phyloP scores from a whole-genome alignment of 106 monocot genomes.

The Dendrobium nobile region DNA sequence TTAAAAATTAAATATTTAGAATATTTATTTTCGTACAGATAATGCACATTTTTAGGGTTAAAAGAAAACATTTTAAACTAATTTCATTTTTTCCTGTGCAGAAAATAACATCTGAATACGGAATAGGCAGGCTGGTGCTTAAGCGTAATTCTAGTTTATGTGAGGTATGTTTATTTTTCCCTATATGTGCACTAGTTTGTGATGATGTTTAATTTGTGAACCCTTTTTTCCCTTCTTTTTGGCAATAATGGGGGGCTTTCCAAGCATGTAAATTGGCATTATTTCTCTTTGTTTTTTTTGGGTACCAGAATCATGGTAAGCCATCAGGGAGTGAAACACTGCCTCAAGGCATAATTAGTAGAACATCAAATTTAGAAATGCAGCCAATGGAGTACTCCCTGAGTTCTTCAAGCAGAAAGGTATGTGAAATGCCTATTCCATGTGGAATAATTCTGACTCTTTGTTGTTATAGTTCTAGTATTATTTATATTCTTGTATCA shows the following conservation, averaged over 20 bases:
- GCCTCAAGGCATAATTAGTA: conserved; percentile 44
- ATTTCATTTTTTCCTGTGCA: conserved; percentile 8
- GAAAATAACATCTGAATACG: conserved; percentile 18
- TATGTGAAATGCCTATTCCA: conserved; percentile 9
- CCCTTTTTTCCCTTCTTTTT: neutral
- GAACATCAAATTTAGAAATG: conserved; percentile 44
- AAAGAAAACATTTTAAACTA: neutral
- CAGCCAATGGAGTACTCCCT: conserved; percentile 20
- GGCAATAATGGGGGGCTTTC: neutral
- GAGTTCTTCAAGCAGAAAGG: conserved; percentile 23
- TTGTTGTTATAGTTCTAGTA: neutral
- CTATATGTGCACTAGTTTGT: neutral
- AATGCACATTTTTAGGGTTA: neutral
- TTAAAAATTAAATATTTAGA: neutral
- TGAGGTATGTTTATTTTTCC: conserved; percentile 24
- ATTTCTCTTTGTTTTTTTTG: neutral
- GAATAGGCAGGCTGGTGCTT: conserved; percentile 10
- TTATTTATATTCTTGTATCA: neutral
- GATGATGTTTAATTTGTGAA: neutral
- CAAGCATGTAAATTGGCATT: neutral
- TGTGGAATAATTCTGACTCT: neutral
- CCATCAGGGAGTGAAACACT: conserved; percentile 42
- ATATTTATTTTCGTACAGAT: too few species aligned
- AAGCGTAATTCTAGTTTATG: conserved; percentile 19
- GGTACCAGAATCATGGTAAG: conserved; percentile 17